Percentiles rank a stretch among this genome's conserved stretches.
Evolutionary conservation across 78 protist species (phyloP).

Genomic region (Polysphondylium violaceum): DNA sequence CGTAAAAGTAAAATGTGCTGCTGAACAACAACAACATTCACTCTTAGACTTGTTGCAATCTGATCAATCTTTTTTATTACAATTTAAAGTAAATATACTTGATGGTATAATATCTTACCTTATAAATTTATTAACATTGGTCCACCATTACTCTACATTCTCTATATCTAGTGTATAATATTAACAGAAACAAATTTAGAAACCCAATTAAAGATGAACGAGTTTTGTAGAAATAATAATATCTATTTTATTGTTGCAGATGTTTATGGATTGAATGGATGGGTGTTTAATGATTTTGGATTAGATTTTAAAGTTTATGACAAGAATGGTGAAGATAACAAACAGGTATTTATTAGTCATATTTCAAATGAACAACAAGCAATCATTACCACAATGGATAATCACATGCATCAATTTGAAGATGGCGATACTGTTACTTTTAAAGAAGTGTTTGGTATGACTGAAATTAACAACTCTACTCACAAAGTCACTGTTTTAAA

Average conservation of each 20-base stretch:
- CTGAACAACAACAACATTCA: not conserved
- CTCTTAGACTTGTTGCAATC: not conserved
- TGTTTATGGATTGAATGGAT: slow-evolving; percentile 88
- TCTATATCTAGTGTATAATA: slow-evolving; percentile 53
- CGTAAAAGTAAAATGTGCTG: slow-evolving; percentile 29
- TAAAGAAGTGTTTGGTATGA: slow-evolving; percentile 94
- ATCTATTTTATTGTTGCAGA: slow-evolving; percentile 76
- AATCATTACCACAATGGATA: slow-evolving; percentile 90
- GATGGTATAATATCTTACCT: not conserved
- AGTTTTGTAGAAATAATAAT: slow-evolving; percentile 63
- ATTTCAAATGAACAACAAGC: slow-evolving; percentile 58
- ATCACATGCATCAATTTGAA: slow-evolving; percentile 88
- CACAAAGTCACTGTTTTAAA: slow-evolving; percentile 49
- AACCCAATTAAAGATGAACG: slow-evolving; percentile 77
- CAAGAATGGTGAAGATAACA: slow-evolving; percentile 91
- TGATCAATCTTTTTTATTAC: not conserved
- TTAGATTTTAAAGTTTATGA: slow-evolving; percentile 87
- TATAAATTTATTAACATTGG: not conserved
- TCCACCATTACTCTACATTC: not conserved
- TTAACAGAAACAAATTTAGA: slow-evolving; percentile 73
- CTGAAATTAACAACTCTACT: slow-evolving; percentile 85
- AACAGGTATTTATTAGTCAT: slow-evolving; percentile 66
- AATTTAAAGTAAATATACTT: slow-evolving; percentile 29
- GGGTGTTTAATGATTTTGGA: slow-evolving; percentile 95
- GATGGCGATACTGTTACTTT: slow-evolving; percentile 93